Conservation (phyloP, 208 protist species). For the Leishmania martiniquensis region DNA sequence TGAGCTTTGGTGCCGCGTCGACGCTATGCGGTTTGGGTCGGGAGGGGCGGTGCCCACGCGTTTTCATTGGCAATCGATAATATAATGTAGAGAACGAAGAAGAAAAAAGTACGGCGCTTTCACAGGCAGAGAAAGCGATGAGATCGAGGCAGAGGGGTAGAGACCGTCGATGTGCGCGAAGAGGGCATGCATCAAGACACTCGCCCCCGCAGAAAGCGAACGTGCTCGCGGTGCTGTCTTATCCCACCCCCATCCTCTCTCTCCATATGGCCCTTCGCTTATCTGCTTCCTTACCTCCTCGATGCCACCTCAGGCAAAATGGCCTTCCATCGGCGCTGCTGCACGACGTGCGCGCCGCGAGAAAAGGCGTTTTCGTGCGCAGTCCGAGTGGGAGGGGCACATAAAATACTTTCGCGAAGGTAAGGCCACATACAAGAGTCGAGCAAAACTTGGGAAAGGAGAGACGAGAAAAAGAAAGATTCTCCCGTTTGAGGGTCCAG, state of each 20-base stretch:
- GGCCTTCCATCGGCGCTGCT: not conserved
- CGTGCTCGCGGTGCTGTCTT: not conserved
- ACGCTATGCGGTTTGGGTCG: not conserved
- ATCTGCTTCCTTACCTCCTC: not conserved
- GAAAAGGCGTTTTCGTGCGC: not conserved
- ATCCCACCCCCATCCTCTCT: not conserved
- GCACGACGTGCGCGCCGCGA: not conserved
- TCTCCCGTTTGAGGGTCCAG: no score
- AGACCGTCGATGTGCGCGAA: not conserved
- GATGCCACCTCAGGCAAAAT: not conserved
- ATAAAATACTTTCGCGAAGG: no score
- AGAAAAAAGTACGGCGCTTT: not conserved
- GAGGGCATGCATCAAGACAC: no score
- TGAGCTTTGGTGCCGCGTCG: not conserved
- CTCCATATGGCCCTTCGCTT: not conserved
- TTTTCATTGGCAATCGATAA: no score
- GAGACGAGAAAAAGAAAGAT: no score
- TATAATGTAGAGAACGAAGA: not conserved
- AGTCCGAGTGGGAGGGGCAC: not conserved
- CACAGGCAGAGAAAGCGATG: not conserved
- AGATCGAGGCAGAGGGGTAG: not conserved
- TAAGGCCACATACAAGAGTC: no score
- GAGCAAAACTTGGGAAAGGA: no score
- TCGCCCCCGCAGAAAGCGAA: not conserved
- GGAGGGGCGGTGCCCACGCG: not conserved